Evolutionary conservation across 352 stramenopile genomes (phyloP).

Genomic region (Phytophthora uliginosa): DNA sequence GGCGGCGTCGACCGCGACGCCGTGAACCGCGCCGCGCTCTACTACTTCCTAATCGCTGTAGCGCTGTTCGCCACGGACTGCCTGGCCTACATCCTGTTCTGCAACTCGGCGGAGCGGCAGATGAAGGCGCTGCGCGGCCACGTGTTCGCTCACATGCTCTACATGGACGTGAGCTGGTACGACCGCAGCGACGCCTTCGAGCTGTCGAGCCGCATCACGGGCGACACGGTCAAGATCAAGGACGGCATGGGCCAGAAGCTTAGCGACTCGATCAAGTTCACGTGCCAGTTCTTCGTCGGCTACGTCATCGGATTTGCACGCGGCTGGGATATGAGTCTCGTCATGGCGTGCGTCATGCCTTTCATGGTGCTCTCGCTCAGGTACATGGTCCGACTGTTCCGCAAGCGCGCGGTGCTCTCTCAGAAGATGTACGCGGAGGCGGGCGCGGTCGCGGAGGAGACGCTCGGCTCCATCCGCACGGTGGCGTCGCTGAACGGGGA

Average conservation of each 20-base stretch:
- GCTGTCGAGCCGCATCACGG: conserved; percentile 45
- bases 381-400: conserved; percentile 39
- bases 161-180: conserved; percentile 59
- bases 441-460: conserved; percentile 58
- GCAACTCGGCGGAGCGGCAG: conserved; percentile 36
- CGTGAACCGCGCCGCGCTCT: conserved; percentile 37
- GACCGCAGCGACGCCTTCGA: conserved; percentile 44
- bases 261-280: conserved; percentile 45
- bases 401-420: conserved; percentile 17
- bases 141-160: conserved; percentile 50
- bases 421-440: conserved; percentile 57
- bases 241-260: conserved; percentile 60
- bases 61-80: conserved; percentile 42
- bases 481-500: conserved; percentile 50
- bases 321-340: conserved; percentile 50
- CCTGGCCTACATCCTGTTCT: conserved; percentile 23
- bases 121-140: conserved; percentile 46
- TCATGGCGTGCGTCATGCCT: conserved; percentile 55
- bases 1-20: conserved; percentile 36
- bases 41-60: conserved; percentile 44
- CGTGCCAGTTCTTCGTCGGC: conserved; percentile 45
- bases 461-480: conserved; percentile 50
- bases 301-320: conserved; percentile 50
- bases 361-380: conserved; percentile 44
- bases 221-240: conserved; percentile 61